A percentile compares a stretch with the other conserved stretches of the same genome.
Conservation (phyloP, 768 basidiomycete species). For the Amanita thiersii region DNA sequence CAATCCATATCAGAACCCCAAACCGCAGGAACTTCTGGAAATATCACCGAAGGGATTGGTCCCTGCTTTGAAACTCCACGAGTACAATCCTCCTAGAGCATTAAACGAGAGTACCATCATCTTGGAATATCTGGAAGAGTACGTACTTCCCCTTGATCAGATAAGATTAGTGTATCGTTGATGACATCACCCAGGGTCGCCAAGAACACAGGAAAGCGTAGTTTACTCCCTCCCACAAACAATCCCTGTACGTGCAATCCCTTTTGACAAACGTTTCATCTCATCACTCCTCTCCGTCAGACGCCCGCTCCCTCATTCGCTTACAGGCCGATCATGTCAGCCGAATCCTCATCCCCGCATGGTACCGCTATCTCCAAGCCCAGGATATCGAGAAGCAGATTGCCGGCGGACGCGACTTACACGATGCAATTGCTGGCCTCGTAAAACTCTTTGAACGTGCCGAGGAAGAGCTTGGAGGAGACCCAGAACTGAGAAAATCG, state of each 20-base stretch:
- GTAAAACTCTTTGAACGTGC: conserved; percentile 49
- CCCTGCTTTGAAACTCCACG: conserved; percentile 54
- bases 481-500: conserved; percentile 19
- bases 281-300: conserved; percentile 26
- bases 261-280: conserved; percentile 1
- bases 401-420: conserved; percentile 44
- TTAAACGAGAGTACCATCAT: conserved; percentile 79
- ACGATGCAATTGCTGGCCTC: conserved; percentile 40
- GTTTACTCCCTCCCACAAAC: conserved; percentile 46
- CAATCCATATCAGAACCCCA: conserved; percentile 61
- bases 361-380: conserved; percentile 70
- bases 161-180: too few relatives aligned
- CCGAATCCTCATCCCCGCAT: conserved; percentile 57
- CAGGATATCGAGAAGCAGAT: conserved; percentile 50
- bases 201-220: conserved; percentile 29
- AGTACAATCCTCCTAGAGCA: conserved; percentile 45
- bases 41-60: conserved; percentile 80
- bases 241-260: conserved; percentile 45
- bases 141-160: too few relatives aligned
- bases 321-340: conserved; percentile 64
- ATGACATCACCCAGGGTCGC: not conserved
- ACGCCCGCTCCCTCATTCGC: conserved; percentile 58
- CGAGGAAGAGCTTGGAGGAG: conserved; percentile 25
- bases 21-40: conserved; percentile 70
- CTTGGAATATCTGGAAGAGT: conserved; percentile 76